Evolutionary conservation across 2,329 filamentous ascomycete genomes (phyloP), one percentile per base, ranked within the genome.

Genomic region (Lasiodiplodia gonubiensis): DNA sequence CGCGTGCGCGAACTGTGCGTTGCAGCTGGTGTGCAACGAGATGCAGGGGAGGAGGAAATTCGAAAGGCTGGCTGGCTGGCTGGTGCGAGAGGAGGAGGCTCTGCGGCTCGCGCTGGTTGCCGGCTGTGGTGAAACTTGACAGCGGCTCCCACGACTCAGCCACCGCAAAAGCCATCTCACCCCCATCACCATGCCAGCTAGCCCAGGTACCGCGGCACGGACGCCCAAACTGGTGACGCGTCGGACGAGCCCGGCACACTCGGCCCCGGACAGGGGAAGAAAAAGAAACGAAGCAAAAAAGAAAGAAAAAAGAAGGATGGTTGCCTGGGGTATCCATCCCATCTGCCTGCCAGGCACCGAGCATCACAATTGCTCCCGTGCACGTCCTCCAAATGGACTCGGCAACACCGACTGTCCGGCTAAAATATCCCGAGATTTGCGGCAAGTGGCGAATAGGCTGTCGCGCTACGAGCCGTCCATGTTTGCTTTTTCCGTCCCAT

Each of bases 41-140:
- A 53, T 30, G 27, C 14, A 33, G 27, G 27, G 25, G 27, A 30
- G 5, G n/a, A n/a, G 21, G 12, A 21, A 39, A 46, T 35, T 42
- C 30, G 30, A 33, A 33, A n/a, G n/a, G n/a, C n/a, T n/a, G 30
- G 30, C 30, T 33, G 30, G 30, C 30, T 33, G 30, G 30, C 30
- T 33, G 30, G 30, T 33, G 30, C 30, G 30, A 33, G 30, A 33
- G 30, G n/a, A n/a, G 14, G 52, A 21, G 54, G 54, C 23, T 39
- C 33, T 39, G 53, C 16, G 12, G 18, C 53, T n/a, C n/a, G 25
- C 30, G 52, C 16, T 55, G 52, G 27, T 21, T 30, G 54, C 54
- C 37, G 23, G 42, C 27, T 49, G 10, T 37, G 59, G 42, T 63
- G 59, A 63, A 63, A 63, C 59, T 51, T 27, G 59, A 63, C 46